phyloP scores from a whole-genome alignment of 352 stramenopile species.

The Lagenidium sp. region DNA sequence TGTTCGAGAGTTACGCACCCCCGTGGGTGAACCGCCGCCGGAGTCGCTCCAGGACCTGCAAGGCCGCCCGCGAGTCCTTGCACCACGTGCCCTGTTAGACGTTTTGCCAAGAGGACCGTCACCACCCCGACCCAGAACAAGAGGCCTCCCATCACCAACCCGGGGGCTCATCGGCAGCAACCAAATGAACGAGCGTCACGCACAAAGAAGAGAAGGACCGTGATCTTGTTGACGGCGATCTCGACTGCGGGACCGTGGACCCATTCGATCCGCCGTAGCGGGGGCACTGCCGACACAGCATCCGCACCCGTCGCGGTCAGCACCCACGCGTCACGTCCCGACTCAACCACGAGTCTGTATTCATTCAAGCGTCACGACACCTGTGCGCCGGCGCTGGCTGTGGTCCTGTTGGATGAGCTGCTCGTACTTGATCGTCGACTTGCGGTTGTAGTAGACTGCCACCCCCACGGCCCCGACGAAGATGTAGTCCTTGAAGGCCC shows the following conservation, averaged over 20 bases:
- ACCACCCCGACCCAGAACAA: too few relatives aligned
- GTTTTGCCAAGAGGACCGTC: too few relatives aligned
- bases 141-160: too few relatives aligned
- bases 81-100: slow-evolving; percentile 54
- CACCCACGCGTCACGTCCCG: too few relatives aligned
- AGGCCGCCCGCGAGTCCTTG: slow-evolving; percentile 31
- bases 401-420: slow-evolving; percentile 24
- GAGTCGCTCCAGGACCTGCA: slow-evolving; percentile 40
- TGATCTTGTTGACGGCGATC: slow-evolving; percentile 51
- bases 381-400: slow-evolving; percentile 11
- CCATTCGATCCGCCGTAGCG: slow-evolving; percentile 43
- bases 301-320: too few relatives aligned
- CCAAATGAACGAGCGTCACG: background rate
- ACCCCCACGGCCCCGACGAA: slow-evolving; percentile 49
- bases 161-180: too few relatives aligned
- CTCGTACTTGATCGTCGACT: slow-evolving; percentile 48
- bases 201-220: slow-evolving; percentile 76
- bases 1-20: slow-evolving; percentile 14
- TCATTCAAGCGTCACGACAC: too few relatives aligned
- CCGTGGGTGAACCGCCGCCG: slow-evolving; percentile 20
- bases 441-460: slow-evolving; percentile 45
- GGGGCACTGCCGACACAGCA: background rate
- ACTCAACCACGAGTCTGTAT: slow-evolving; percentile 4
- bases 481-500: slow-evolving; percentile 42
- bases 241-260: slow-evolving; percentile 37